Evolutionary conservation across 2,329 filamentous ascomycete species (phyloP).

Genomic region (Cucurbitaria berberidis): DNA sequence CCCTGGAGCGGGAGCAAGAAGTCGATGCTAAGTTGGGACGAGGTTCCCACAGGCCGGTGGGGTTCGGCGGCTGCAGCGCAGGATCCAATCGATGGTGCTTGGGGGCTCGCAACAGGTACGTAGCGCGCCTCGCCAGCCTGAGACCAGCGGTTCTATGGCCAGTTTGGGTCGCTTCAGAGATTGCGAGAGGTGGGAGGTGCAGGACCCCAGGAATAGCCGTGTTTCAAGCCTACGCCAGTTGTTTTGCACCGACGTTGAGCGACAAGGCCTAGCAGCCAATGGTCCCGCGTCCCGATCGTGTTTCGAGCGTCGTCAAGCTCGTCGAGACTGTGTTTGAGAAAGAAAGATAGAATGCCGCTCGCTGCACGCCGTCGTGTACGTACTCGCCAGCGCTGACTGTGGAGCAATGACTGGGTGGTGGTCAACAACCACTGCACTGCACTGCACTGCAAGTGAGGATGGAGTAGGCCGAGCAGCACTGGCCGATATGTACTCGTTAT

Average conservation of each 20-base stretch:
- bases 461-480: constrained; percentile 18
- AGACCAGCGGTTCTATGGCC: constrained; percentile 43
- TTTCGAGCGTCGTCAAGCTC: constrained; percentile 39
- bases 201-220: constrained; percentile 41
- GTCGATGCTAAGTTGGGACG: constrained; percentile 23
- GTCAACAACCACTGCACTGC: constrained; percentile 13
- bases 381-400: background rate
- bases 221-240: constrained; percentile 46
- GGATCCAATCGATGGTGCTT: constrained; percentile 38
- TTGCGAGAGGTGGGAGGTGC: constrained; percentile 32
- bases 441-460: too few relatives aligned
- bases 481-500: constrained; percentile 28
- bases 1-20: constrained; percentile 21
- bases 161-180: constrained; percentile 32
- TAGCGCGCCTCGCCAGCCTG: constrained; percentile 40
- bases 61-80: constrained; percentile 30
- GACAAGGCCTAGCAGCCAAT: constrained; percentile 43
- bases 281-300: constrained; percentile 26
- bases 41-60: constrained; percentile 32
- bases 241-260: constrained; percentile 37
- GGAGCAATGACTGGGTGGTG: constrained; percentile 8
- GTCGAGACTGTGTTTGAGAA: constrained; percentile 46
- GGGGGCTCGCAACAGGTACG: constrained; percentile 23
- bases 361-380: constrained; percentile 22
- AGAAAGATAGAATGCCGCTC: too few relatives aligned